These are phyloP conservation scores for Penicillium malachiteum DNA, from an alignment of 495 filamentous ascomycete genomes.

Conservation along the genomic window DNA sequence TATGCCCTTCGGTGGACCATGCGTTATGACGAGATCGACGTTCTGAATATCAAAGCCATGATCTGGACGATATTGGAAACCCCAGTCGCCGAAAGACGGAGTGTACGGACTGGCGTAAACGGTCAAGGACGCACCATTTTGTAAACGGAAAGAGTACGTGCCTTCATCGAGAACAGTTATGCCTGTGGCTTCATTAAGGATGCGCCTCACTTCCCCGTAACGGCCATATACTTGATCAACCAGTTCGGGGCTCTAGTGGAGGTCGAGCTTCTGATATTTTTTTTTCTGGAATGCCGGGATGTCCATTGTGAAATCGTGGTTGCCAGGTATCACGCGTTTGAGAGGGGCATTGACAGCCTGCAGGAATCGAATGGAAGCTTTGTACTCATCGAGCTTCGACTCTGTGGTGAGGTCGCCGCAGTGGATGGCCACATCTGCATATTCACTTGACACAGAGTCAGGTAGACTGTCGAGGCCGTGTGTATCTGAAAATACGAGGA, in stretches of 20 bases:
- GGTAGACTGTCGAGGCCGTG: conserved; percentile 39
- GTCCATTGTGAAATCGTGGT: conserved; percentile 70
- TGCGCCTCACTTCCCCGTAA: conserved; percentile 24
- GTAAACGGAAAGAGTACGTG: conserved; percentile 48
- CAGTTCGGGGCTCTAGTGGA: conserved; percentile 22
- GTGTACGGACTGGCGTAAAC: conserved; percentile 69
- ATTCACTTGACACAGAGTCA: conserved; percentile 27
- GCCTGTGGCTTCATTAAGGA: conserved; percentile 37
- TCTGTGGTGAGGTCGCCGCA: conserved; percentile 65
- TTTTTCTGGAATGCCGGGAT: conserved; percentile 31
- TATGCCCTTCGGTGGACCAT: conserved; percentile 61
- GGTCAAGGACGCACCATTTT: conserved; percentile 56
- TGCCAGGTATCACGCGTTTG: conserved; percentile 73
- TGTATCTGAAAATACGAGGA: conserved; percentile 59
- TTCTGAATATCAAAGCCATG: conserved; percentile 45
- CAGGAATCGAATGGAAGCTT: conserved; percentile 48
- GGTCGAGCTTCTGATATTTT: conserved; percentile 30
- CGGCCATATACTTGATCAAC: conserved; percentile 31
- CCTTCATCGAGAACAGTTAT: conserved; percentile 65
- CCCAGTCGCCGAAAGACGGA: conserved; percentile 54
- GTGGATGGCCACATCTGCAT: conserved; percentile 64
- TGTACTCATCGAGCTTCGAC: conserved; percentile 57
- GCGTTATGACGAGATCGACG: conserved; percentile 64
- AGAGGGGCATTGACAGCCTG: conserved; percentile 54
- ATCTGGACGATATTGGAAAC: conserved; percentile 55